Conservation (phyloP, 1,139 yeast species). For the Yamadazyma membranifaciens region DNA sequence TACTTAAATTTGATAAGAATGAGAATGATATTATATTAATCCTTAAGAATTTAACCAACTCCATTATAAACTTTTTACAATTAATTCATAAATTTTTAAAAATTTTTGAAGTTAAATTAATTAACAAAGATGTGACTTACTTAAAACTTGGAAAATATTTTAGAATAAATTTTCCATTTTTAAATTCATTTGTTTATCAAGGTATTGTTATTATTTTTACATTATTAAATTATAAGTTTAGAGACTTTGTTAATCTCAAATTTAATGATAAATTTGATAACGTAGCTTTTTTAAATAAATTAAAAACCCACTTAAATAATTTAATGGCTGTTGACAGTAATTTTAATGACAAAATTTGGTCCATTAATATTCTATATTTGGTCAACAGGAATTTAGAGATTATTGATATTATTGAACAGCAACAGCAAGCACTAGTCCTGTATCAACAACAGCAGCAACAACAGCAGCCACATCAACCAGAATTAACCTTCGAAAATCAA, state of each 20-base stretch:
- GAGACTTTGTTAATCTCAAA: slow-evolving; percentile 27
- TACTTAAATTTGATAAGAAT: slow-evolving; percentile 33
- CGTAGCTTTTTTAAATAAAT: slow-evolving; percentile 22
- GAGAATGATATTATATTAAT: slow-evolving; percentile 26
- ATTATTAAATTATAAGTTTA: slow-evolving; percentile 41
- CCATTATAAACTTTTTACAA: slow-evolving; percentile 40
- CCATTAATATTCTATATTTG: slow-evolving; percentile 33
- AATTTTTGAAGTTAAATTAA: slow-evolving; percentile 15
- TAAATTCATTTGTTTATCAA: slow-evolving; percentile 50
- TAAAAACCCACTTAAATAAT: slow-evolving; percentile 25
- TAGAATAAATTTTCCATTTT: slow-evolving; percentile 42
- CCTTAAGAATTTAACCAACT: slow-evolving; percentile 31
- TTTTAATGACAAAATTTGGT: slow-evolving; percentile 31
- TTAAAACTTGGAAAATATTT: slow-evolving; percentile 34
- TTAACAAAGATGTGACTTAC: slow-evolving; percentile 21
- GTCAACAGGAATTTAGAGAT: slow-evolving; percentile 32
- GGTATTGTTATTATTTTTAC: slow-evolving; percentile 53
- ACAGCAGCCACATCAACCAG: background rate
- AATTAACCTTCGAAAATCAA: background rate
- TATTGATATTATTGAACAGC: slow-evolving; percentile 26
- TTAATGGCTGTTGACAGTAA: slow-evolving; percentile 25
- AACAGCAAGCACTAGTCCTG: slow-evolving; percentile 15
- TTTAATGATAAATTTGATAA: slow-evolving; percentile 18
- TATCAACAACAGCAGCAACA: slow-evolving; percentile 3
- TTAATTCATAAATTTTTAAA: slow-evolving; percentile 19